Base-by-base conservation (phyloP, 192 early-diverging fungal genomes). In the Anaeromyces robustus region DNA sequence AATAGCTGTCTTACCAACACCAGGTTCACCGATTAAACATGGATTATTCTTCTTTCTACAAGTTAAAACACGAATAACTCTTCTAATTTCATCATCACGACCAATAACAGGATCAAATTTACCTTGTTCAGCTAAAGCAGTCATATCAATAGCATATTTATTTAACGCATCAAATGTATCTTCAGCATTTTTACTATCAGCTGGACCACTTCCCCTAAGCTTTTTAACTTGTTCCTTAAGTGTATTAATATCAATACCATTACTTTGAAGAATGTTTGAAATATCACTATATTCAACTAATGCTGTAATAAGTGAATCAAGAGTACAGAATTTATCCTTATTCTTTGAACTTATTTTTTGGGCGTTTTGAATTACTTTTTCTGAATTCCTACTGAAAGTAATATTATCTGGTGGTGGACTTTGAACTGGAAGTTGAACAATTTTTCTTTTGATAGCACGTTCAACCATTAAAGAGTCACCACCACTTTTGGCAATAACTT, bases 61-160 rank as follows among this genome's bases (percentile, higher is more conserved):
- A 30, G 94, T 91, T 26, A 97, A 88, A 26, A 99, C 94, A 26
- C 95, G 94, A 80, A 99, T 95, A 29, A 98, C 94, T 32, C 96
- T 90, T 18, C 96, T 89, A 85, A 97, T 98, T 83, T 97, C 96
- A 30, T 98, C 96, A 84, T 97, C 96, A 30, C 97, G 92, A 30
- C 96, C 96, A 85, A 99, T 96, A 78, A 96, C 93, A 0, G 97
- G 97, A 85, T 99, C 97, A 16, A 99, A 90, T 85, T 98, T 97
- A 30, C 96, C 96, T 17, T 87, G 86, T 80, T 94, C 89, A 30
- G 95, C 96, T 81, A 94, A 84, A 26, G 87, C 87, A 29, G 94
- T 90, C 86, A 99, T 86, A 80, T 99, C 95, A 79, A 96, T 86
- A 6, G 95, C 95, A 85, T 99, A 99, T 85, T 99, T 99, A 81